Base-by-base conservation (phyloP, 2,329 filamentous ascomycete genomes). In the Alternaria dauci region DNA sequence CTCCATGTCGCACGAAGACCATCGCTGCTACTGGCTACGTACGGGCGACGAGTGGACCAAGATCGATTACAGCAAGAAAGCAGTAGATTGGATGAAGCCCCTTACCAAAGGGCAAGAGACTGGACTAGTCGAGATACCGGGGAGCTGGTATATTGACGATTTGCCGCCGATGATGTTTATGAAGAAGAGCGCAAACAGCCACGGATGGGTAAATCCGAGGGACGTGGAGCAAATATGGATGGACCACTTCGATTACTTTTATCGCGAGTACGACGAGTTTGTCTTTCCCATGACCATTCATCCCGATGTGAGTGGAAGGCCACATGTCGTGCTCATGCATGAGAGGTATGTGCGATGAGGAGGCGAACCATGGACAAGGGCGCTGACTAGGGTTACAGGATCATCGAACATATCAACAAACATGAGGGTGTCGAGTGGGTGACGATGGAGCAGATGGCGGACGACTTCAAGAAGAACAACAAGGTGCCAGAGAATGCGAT, bases 271-370 rank as follows among this genome's bases (percentile, higher is more conserved):
- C 63, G 89, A 93, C 67, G 88, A 91, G 67, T 92, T 92, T 63
- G 85, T 92, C 53, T 92, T 93, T 68, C 90, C 91, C 0, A 90
- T 93, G 76, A 93, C 90, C 0, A 89, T 92, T 36, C 90, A 93
- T 75, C 91, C 90, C 0, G 90, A 93, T 68, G 76, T 78, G 7
- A 69, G 63, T 30, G 91, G 91, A 0, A 83, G 89, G 18, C 90
- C 90, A 0, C 90, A 93, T 76, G 90, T 88, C 0, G 69, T 93
- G 28, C 79, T 91, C 7, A 91, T 92, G 89, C 88, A 92, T 65
- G 89, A 92, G 77, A 84, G 88, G 84, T 87, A 75, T 67, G 77
- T 70, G 3, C 18, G 12, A n/a, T 4, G 36, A 18, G 5, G 1
- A 8, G 3, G 11, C 32, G 8, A 5, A 30, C 3, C 23, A 16